A percentile compares a stretch with the other conserved stretches of the same genome.
These are phyloP conservation scores for Thielaviopsis musarum DNA, from an alignment of 2,329 filamentous ascomycete species.

Conservation along the genomic window DNA sequence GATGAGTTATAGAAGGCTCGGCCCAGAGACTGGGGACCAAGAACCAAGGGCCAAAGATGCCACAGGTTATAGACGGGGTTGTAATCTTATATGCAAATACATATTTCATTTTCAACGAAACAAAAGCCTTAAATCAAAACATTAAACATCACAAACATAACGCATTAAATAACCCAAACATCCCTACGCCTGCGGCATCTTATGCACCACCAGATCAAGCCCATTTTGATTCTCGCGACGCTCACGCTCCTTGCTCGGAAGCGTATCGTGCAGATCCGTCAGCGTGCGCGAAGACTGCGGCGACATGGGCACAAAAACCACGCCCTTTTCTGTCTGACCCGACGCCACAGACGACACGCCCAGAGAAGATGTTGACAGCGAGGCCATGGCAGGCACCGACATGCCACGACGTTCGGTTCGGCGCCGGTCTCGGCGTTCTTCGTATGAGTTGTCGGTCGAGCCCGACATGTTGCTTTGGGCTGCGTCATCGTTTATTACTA, in stretches of 20 bases:
- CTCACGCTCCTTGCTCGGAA: conserved; percentile 3
- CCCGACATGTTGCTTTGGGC: background rate
- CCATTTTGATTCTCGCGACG: conserved; percentile 7
- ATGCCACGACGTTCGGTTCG: conserved; percentile 1
- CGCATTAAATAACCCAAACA: background rate
- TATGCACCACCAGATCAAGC: conserved; percentile 9
- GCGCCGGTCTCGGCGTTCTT: conserved; percentile 4
- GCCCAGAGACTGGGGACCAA: no score
- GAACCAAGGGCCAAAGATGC: no score
- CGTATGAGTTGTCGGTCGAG: background rate
- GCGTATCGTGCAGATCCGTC: conserved; percentile 7
- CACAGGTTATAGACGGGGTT: no score
- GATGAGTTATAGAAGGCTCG: conserved; percentile 26
- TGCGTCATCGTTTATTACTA: conserved; percentile 1
- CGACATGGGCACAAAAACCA: conserved; percentile 32
- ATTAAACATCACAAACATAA: background rate
- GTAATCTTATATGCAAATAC: background rate
- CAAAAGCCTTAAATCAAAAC: background rate
- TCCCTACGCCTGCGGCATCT: background rate
- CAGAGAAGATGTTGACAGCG: background rate
- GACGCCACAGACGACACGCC: background rate
- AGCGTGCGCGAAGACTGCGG: conserved; percentile 20
- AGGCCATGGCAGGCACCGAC: background rate
- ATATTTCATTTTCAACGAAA: background rate
- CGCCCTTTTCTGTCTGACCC: conserved; percentile 13